Evolutionary conservation across 2,329 filamentous ascomycete genomes (phyloP), one percentile per base, ranked within the genome.

Genomic region (Xylariaceae sp.): DNA sequence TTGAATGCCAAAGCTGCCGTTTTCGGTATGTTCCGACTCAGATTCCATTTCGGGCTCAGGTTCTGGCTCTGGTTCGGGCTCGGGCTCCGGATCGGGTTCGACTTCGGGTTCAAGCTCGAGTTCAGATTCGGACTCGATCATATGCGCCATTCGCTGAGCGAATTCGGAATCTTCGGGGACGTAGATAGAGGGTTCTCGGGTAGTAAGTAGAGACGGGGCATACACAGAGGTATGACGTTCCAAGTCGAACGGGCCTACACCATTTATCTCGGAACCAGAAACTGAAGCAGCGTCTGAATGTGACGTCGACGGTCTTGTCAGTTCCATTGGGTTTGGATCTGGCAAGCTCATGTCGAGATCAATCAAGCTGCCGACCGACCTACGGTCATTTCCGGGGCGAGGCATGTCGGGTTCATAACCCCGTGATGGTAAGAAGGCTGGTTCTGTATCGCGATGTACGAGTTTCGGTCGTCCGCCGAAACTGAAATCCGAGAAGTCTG

Each of bases 191-290:
- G 82, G 82, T 63, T 84, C 82, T 42, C 82, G 76, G 53, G 73
- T 76, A 0, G 73, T 70, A 3, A 72, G 67, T 3, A 75, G 71
- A 10, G 74, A 39, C 48, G 75, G 67, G 51, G 70, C 74, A 62
- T 84, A 83, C 1, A 85, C 72, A 1, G 83, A 85, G 1, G 82
- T 76, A 64, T 86, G 84, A n/a, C 81, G 79, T 69, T 88, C 85
- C 2, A 87, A 75, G 57, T 86, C 82, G 59, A 87, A 87, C 0
- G 84, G 83, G 64, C 84, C 83, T 1, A 76, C 78, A 10, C 78
- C 76, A 30, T 81, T 79, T 37, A 81, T 70, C 58, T 85, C 81
- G 0, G 83, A 84, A 54, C 83, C 83, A 6, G 78, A 77, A 9
- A 85, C 74, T 0, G 82, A 84, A 1, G 71, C 79, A 10, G 77